phyloP scores from a whole-genome alignment of 331 rosid species.

The Quercus phellos region DNA sequence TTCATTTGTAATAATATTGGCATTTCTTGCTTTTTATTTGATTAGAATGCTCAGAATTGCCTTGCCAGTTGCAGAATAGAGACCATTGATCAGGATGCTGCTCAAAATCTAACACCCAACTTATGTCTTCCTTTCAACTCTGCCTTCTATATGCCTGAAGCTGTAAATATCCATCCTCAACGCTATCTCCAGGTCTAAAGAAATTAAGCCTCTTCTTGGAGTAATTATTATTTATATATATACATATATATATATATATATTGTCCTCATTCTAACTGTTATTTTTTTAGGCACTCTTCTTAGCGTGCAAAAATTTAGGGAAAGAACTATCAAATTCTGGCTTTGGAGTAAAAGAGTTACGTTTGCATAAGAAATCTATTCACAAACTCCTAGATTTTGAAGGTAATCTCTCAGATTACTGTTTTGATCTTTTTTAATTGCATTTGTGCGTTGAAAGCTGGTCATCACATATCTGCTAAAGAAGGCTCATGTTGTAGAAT shows the following conservation, averaged over 20 bases:
- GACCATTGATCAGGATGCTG: constrained; percentile 42
- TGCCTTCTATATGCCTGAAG: constrained; percentile 87
- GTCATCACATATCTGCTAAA: not conserved
- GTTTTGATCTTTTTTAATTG: constrained; percentile 7
- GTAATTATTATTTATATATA: not conserved
- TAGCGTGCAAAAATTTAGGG: constrained; percentile 62
- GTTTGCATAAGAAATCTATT: constrained; percentile 49
- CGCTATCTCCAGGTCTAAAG: constrained; percentile 70
- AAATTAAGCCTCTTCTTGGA: not conserved
- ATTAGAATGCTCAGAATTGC: constrained; percentile 71
- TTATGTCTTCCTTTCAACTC: constrained; percentile 47
- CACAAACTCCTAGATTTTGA: constrained; percentile 58
- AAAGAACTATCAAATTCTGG: constrained; percentile 38
- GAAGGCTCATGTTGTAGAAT: not conserved
- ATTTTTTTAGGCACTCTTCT: constrained; percentile 59
- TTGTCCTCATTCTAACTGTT: constrained; percentile 13
- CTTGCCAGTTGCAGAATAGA: constrained; percentile 77
- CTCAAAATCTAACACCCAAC: constrained; percentile 57
- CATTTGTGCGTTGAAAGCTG: not conserved
- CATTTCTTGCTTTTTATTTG: constrained; percentile 26
- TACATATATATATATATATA: not conserved
- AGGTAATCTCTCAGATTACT: constrained; percentile 41
- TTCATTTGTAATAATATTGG: constrained; percentile 8
- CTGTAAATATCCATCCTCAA: constrained; percentile 63
- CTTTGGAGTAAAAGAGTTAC: constrained; percentile 47